Evolutionary conservation across 345 rosid genomes (phyloP).

Genomic region (Gossypium stocksii): DNA sequence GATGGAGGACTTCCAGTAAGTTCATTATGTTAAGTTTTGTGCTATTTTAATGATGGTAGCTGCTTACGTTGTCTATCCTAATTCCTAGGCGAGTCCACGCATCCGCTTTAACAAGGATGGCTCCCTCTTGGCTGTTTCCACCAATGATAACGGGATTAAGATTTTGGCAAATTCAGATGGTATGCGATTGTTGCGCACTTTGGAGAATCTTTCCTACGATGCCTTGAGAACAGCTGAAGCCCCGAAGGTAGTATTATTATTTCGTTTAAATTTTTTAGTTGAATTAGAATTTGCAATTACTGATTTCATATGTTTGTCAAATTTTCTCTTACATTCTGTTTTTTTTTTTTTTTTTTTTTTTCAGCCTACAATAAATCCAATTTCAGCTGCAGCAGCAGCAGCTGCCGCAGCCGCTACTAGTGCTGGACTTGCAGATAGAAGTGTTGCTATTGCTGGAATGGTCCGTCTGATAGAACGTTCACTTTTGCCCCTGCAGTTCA

Average conservation of each 20-base stretch:
- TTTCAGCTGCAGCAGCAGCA: slow-evolving; percentile 32
- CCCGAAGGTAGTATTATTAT: slow-evolving; percentile 42
- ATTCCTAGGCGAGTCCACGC: slow-evolving; percentile 72
- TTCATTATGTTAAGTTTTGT: slow-evolving; percentile 5
- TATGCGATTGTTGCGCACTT: slow-evolving; percentile 51
- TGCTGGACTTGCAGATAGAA: slow-evolving; percentile 74
- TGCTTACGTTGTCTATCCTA: slow-evolving; percentile 26
- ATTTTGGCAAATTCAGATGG: slow-evolving; percentile 78
- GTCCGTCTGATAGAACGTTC: slow-evolving; percentile 34
- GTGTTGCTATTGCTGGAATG: slow-evolving; percentile 66
- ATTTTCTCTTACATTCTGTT: slow-evolving; percentile 4
- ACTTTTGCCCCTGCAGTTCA: not conserved
- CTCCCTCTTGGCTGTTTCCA: slow-evolving; percentile 80
- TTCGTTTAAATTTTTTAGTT: slow-evolving; percentile 9
- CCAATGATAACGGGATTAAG: slow-evolving; percentile 76
- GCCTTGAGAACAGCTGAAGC: slow-evolving; percentile 52
- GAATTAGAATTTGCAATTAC: not conserved
- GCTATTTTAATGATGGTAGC: slow-evolving; percentile 8
- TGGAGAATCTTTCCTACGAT: slow-evolving; percentile 62
- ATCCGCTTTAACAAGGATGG: slow-evolving; percentile 89
- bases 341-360: slow-evolving; percentile 30
- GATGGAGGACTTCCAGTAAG: slow-evolving; percentile 83
- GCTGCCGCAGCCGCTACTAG: slow-evolving; percentile 49
- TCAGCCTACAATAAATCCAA: slow-evolving; percentile 72
- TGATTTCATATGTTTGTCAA: not conserved